Percentiles rank a stretch among this genome's conserved stretches.
Conservation (phyloP, 129 eudicot genomes). For the Heracleum sosnowskyi region DNA sequence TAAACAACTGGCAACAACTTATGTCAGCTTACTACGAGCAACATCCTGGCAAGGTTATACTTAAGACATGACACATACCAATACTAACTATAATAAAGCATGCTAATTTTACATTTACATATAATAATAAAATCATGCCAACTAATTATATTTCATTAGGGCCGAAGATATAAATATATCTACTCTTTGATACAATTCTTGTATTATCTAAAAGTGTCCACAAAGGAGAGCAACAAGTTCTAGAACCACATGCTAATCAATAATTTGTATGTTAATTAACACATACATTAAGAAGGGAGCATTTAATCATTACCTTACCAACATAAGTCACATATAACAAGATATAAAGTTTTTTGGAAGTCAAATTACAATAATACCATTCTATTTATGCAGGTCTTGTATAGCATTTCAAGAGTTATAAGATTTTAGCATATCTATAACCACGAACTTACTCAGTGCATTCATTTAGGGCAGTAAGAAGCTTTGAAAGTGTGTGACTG, state of each 20-base stretch:
- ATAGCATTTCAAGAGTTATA: neutral
- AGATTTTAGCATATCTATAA: neutral
- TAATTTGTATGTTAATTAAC: neutral
- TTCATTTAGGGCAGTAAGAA: conserved; percentile 94
- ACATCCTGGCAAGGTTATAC: neutral
- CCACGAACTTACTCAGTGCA: conserved; percentile 87
- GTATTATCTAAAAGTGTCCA: neutral
- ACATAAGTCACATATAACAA: neutral
- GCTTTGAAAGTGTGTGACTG: conserved; percentile 83
- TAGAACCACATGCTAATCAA: neutral
- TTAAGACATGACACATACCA: neutral
- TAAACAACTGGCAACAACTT: neutral
- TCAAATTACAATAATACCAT: neutral
- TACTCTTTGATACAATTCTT: neutral
- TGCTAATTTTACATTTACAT: neutral
- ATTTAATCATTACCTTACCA: neutral
- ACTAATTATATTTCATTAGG: neutral
- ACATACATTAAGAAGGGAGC: neutral
- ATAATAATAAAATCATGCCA: neutral
- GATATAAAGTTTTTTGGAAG: neutral
- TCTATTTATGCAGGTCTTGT: neutral
- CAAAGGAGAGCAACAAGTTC: neutral
- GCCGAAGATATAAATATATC: neutral
- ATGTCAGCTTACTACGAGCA: neutral
- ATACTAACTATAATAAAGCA: neutral